Base-by-base conservation (phyloP, 176 grass and related monocot species). In the Cenchrus purpureus region DNA sequence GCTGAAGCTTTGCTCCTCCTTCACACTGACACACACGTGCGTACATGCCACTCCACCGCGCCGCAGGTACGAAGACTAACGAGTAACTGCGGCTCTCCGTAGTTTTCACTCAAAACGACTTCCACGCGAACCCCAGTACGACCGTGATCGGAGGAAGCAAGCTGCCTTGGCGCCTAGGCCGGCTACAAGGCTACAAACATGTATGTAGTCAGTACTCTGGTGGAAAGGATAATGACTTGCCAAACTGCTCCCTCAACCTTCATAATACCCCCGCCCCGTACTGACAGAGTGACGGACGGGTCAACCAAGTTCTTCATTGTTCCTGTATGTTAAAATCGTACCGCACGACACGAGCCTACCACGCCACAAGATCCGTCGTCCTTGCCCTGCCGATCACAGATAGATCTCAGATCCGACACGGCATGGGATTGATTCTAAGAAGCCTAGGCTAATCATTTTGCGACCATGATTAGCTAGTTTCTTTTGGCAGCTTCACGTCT, bases 371-470 rank as follows among this genome's bases (percentile, higher is more conserved):
- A 1, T 42, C 11, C 32, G 43, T 22, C 37, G 37, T 9, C 6
- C 1, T 55, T 22, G 46, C 13, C 59, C 2, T 17, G 73, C 16
- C n/a, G 37, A 22, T 61, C 20, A 29, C 20, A 29, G 62, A 85
- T 76, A 29, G 62, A 85, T 76, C 69, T 68, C 51, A 68, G 69
- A 76, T 80, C 61, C 52, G 53, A 74, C 52, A 76, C 45, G 11
- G 42, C 34, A 16, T 51, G 37, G 8, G 12, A 20, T 74, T 55
- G 50, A 55, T 46, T 13, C 5, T 6, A 72, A 76, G 1, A 40
- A 44, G 8, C 59, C 17, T 49, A 19, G 40, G 15, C 40, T 46
- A 66, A 67, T 81, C 50, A 81, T 67, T 67, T 60, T 59, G 8
- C 34, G 16, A 40, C 49, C 25, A 76, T 78, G 79, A 67, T 74